Evolutionary conservation across 1,284 basidiomycete genomes (phyloP).

Genomic region (Ganoderma leucocontextum): DNA sequence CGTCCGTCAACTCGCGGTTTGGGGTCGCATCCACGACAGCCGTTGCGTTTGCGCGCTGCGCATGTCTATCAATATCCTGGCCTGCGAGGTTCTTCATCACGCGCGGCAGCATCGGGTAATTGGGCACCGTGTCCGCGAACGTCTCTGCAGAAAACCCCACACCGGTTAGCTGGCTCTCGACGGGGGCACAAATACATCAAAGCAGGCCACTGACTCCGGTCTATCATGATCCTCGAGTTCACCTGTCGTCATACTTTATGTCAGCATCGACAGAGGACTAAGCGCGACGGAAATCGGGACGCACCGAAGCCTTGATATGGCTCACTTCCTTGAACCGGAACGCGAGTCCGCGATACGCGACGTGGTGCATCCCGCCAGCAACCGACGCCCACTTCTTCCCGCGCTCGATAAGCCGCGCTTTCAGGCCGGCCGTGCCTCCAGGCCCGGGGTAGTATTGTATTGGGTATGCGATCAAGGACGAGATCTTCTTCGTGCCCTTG

Average conservation of each 20-base stretch:
- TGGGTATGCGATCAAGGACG: slow-evolving; percentile 58
- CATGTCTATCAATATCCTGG: slow-evolving; percentile 42
- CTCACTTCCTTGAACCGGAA: slow-evolving; percentile 36
- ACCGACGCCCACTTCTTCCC: slow-evolving; percentile 62
- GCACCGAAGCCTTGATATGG: slow-evolving; percentile 56
- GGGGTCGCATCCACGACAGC: slow-evolving; percentile 10
- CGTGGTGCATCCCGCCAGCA: slow-evolving; percentile 60
- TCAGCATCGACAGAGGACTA: slow-evolving; percentile 4
- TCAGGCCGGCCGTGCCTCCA: slow-evolving; percentile 47
- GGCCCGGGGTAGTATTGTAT: slow-evolving; percentile 56
- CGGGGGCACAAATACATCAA: slow-evolving; percentile 11
- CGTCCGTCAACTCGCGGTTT: slow-evolving; percentile 51
- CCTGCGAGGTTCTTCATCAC: slow-evolving; percentile 41
- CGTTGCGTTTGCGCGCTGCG: slow-evolving; percentile 29
- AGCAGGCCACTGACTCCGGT: slow-evolving; percentile 49
- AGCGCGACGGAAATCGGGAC: slow-evolving; percentile 22
- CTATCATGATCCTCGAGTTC: slow-evolving; percentile 61
- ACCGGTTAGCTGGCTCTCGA: slow-evolving; percentile 15
- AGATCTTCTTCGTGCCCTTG: slow-evolving; percentile 55
- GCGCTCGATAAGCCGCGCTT: slow-evolving; percentile 50
- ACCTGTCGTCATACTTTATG: slow-evolving; percentile 33
- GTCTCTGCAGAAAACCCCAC: slow-evolving; percentile 32
- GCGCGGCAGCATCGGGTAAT: slow-evolving; percentile 40
- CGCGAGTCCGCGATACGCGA: slow-evolving; percentile 55
- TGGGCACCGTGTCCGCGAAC: slow-evolving; percentile 42